Evolutionary conservation across 805 yeast species (phyloP), one percentile per base, ranked within the genome.

Genomic region (Starmera dryadoides): DNA sequence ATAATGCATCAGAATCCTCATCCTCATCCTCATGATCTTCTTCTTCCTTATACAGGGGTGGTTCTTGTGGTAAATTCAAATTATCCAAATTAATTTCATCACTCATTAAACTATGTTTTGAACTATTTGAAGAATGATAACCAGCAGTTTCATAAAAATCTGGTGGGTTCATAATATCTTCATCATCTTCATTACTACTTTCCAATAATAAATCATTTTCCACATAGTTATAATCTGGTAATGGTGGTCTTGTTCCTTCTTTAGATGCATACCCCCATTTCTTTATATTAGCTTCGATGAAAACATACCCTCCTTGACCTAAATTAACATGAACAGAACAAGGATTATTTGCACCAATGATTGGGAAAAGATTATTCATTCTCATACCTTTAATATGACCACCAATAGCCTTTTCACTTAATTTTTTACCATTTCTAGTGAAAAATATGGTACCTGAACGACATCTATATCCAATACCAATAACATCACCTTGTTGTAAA

Each of bases 341-440:
- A 5, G 81, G 76, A 30, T 87, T 82, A 40, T 76, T 81, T 5
- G 96, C 80, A 2, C 98, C 98, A 16, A 93, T 67, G 0, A 83
- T 81, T n/a, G 98, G 98, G 56, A 75, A 93, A 25, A 93, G 44
- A 51, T 81, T 75, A 47, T 75, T 79, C 46, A 77, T 68, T 46
- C 75, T 80, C 70, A 87, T 80, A 35, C 86, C 79, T 49, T 75
- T 80, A 25, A 81, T 61, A 52, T 84, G 93, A 2, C 91, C 91
- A 11, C 91, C 93, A 28, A 87, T 70, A 37, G 79, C 79, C 38
- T 85, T 81, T 55, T 89, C 97, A 30, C 76, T 75, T 20, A 93
- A 64, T 55, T 86, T 87, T 56, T 87, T 87, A 22, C 98, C 98
- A 52, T 93, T 93, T 48, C 96, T 73, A 0, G 98, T 93, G 68